These are phyloP conservation scores for Chloranthus sessilifolius DNA, from an alignment of 164 flowering plant genomes.

Conservation along the genomic window DNA sequence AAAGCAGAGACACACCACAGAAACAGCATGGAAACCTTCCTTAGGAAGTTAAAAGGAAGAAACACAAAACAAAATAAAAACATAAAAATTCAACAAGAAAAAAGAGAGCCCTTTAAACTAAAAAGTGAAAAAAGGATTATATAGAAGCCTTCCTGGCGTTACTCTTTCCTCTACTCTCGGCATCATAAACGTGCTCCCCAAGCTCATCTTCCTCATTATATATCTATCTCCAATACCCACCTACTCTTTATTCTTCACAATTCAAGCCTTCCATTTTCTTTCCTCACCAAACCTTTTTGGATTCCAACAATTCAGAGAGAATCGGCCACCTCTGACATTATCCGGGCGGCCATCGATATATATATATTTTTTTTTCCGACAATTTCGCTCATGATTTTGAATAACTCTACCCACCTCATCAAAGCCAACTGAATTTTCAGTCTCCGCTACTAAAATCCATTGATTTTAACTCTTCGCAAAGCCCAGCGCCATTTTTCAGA, in stretches of 20 bases:
- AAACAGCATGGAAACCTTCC: slow-evolving; percentile 13
- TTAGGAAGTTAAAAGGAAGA: too few species aligned
- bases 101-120: slow-evolving; percentile 19
- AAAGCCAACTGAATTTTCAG: neutral
- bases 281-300: too few species aligned
- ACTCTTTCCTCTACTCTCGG: slow-evolving; percentile 26
- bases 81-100: slow-evolving; percentile 3
- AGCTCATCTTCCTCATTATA: slow-evolving; percentile 19
- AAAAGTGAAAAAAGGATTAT: too few species aligned
- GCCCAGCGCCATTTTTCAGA: too few species aligned
- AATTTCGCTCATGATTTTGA: neutral
- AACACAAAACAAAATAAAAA: too few species aligned
- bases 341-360: too few species aligned
- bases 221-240: neutral
- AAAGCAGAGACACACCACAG: slow-evolving; percentile 5
- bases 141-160: too few species aligned
- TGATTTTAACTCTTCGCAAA: too few species aligned
- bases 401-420: neutral
- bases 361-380: too few species aligned
- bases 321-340: too few species aligned
- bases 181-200: slow-evolving; percentile 41
- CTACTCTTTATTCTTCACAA: neutral
- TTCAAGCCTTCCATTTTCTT: slow-evolving; percentile 1
- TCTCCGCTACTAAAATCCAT: neutral
- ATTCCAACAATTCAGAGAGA: too few species aligned